These are phyloP conservation scores for Peziza echinospora DNA, from an alignment of 495 filamentous ascomycete species.

Conservation along the genomic window DNA sequence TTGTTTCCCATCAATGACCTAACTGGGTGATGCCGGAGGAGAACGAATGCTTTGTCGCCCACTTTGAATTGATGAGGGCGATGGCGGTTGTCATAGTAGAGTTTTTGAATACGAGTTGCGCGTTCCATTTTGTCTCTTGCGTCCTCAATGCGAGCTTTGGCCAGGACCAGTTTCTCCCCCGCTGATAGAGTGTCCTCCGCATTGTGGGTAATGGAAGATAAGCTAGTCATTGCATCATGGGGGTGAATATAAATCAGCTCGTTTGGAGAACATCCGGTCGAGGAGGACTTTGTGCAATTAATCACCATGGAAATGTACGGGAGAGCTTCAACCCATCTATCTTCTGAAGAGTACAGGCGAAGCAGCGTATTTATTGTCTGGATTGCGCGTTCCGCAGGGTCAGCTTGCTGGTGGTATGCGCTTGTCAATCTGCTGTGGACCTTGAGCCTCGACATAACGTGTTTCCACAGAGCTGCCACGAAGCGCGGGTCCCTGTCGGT, in stretches of 20 bases:
- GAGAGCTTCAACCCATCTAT: background rate
- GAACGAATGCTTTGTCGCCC: background rate
- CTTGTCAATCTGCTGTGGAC: background rate
- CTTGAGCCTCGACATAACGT: background rate
- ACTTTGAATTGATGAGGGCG: background rate
- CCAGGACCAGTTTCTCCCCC: background rate
- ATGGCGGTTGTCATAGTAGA: background rate
- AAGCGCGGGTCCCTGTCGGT: background rate
- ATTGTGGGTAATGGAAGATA: background rate
- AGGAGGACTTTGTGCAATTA: background rate
- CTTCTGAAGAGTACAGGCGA: background rate
- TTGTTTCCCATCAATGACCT: background rate
- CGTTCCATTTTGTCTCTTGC: background rate
- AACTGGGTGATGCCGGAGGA: background rate
- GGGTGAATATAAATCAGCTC: background rate
- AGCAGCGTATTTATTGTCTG: background rate
- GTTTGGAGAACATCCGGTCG: background rate
- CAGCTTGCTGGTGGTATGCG: background rate
- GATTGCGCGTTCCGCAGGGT: background rate
- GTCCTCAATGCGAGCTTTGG: background rate
- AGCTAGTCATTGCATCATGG: background rate
- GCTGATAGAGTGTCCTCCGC: background rate
- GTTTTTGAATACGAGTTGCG: background rate
- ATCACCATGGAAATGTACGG: background rate
- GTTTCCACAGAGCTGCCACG: background rate